These are phyloP conservation scores for Tricholoma bakamatsutake DNA, from an alignment of 768 basidiomycete species.

Conservation along the genomic window DNA sequence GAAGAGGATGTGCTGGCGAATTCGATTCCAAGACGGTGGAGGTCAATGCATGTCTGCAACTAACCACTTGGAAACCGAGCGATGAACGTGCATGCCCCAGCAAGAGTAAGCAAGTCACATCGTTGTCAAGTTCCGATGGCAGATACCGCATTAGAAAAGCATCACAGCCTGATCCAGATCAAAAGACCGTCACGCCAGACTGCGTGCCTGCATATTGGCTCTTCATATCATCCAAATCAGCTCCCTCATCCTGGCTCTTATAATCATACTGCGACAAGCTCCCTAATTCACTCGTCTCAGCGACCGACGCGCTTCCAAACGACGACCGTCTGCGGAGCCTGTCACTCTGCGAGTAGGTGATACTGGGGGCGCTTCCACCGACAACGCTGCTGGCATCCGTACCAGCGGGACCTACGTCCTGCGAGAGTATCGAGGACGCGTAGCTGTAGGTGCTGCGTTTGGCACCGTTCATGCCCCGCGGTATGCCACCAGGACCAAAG, in stretches of 20 bases:
- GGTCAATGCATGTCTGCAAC: conserved; percentile 8
- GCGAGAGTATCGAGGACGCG: conserved; percentile 90
- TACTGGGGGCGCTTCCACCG: conserved; percentile 47
- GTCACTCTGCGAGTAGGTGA: conserved; percentile 90
- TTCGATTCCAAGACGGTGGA: conserved; percentile 13
- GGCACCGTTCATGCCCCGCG: conserved; percentile 55
- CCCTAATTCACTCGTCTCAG: conserved; percentile 73
- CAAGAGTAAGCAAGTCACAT: conserved; percentile 4
- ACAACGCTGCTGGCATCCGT: conserved; percentile 60
- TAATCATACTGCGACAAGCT: conserved; percentile 76
- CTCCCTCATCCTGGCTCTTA: conserved; percentile 84
- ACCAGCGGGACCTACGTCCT: conserved; percentile 70
- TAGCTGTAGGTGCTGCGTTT: conserved; percentile 81
- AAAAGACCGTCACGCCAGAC: conserved; percentile 82
- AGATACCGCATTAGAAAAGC: conserved; percentile 5
- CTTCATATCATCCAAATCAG: conserved; percentile 82
- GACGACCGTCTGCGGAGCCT: conserved; percentile 73
- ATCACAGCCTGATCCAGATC: conserved; percentile 24
- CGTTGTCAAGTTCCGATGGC: conserved; percentile 6
- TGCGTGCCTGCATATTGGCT: conserved; percentile 85
- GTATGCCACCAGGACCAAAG: conserved; percentile 55
- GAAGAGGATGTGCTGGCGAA: conserved; percentile 2
- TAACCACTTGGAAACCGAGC: conserved; percentile 7
- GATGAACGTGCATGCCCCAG: conserved; percentile 1
- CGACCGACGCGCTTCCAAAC: conserved; percentile 60